A percentile compares a stretch with the other conserved stretches of the same genome.
phyloP scores from a whole-genome alignment of 2,329 filamentous ascomycete genomes.

The Rutstroemia sp. region DNA sequence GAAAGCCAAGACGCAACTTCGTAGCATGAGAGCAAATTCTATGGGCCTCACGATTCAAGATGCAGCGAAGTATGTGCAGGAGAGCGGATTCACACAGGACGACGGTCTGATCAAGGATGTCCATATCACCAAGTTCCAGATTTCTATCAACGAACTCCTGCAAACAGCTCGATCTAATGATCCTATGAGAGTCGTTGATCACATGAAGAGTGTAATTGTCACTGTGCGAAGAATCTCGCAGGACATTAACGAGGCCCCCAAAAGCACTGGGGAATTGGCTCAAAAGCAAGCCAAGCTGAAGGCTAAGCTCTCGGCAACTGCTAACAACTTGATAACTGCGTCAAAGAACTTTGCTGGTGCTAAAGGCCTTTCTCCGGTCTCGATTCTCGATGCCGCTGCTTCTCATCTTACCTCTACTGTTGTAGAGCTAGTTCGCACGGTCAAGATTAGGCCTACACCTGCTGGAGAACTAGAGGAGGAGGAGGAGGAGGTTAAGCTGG shows the following conservation, averaged over 20 bases:
- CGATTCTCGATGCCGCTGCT: slow-evolving; percentile 84
- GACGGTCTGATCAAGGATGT: slow-evolving; percentile 82
- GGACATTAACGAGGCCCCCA: slow-evolving; percentile 58
- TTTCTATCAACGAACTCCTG: slow-evolving; percentile 85
- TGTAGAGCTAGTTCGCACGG: slow-evolving; percentile 74
- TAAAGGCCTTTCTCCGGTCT: slow-evolving; percentile 84
- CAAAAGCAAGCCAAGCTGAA: slow-evolving; percentile 65
- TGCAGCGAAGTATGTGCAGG: slow-evolving; percentile 57
- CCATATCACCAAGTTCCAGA: slow-evolving; percentile 90
- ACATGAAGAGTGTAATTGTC: slow-evolving; percentile 80
- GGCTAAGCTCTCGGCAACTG: slow-evolving; percentile 78
- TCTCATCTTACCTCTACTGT: slow-evolving; percentile 82
- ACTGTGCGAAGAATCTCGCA: slow-evolving; percentile 79
- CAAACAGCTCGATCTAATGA: slow-evolving; percentile 67
- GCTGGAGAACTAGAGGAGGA: slow-evolving; percentile 71
- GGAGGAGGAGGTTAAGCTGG: slow-evolving; percentile 56
- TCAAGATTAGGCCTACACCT: slow-evolving; percentile 75
- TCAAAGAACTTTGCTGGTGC: slow-evolving; percentile 84
- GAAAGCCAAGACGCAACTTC: slow-evolving; percentile 77
- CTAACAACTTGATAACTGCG: slow-evolving; percentile 92
- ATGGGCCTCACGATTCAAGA: slow-evolving; percentile 65
- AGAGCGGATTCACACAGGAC: slow-evolving; percentile 60
- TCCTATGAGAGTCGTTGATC: slow-evolving; percentile 67
- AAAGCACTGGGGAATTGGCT: slow-evolving; percentile 41
- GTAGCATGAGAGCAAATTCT: slow-evolving; percentile 73